Conservation (phyloP, 495 filamentous ascomycete genomes). For the Penicillium fimorum region DNA sequence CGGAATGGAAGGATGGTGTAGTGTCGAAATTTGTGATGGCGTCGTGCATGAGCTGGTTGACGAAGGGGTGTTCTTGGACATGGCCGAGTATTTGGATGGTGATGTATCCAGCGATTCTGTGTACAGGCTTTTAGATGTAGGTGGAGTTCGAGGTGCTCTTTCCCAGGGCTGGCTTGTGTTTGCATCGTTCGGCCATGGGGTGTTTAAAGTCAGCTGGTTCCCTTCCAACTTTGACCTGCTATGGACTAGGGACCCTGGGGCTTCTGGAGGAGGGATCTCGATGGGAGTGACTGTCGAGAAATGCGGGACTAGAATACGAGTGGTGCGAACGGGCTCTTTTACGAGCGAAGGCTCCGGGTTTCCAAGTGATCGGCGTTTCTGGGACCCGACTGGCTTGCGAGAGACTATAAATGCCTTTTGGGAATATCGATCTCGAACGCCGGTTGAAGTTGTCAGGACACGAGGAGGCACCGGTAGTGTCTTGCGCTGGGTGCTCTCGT, state of each 20-base stretch:
- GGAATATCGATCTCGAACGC: slow-evolving; percentile 24
- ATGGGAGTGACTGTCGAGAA: slow-evolving; percentile 34
- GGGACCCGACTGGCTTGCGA: slow-evolving; percentile 45
- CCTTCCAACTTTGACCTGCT: slow-evolving; percentile 16
- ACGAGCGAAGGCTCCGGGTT: slow-evolving; percentile 27
- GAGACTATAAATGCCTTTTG: slow-evolving; percentile 33
- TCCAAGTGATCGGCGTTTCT: slow-evolving; percentile 32
- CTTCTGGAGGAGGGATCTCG: slow-evolving; percentile 14
- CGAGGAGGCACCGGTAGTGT: slow-evolving; percentile 30
- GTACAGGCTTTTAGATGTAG: not conserved
- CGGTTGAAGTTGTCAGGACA: slow-evolving; percentile 24
- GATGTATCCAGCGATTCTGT: slow-evolving; percentile 4
- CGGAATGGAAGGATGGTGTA: slow-evolving; percentile 19
- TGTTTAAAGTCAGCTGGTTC: slow-evolving; percentile 12
- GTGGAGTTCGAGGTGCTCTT: slow-evolving; percentile 14
- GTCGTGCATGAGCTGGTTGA: slow-evolving; percentile 23
- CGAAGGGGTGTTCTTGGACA: slow-evolving; percentile 14
- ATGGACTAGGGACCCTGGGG: slow-evolving; percentile 15
- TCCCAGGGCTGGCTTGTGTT: not conserved
- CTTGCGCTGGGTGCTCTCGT: slow-evolving; percentile 20
- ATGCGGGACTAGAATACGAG: slow-evolving; percentile 41
- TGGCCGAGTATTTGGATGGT: slow-evolving; percentile 7
- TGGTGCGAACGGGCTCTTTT: slow-evolving; percentile 20
- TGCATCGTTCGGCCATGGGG: slow-evolving; percentile 1
- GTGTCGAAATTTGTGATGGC: slow-evolving; percentile 23